A percentile compares a stretch with the other conserved stretches of the same genome.
These are phyloP conservation scores for Pelargonium australe DNA, from an alignment of 441 rosid genomes.

Conservation along the genomic window DNA sequence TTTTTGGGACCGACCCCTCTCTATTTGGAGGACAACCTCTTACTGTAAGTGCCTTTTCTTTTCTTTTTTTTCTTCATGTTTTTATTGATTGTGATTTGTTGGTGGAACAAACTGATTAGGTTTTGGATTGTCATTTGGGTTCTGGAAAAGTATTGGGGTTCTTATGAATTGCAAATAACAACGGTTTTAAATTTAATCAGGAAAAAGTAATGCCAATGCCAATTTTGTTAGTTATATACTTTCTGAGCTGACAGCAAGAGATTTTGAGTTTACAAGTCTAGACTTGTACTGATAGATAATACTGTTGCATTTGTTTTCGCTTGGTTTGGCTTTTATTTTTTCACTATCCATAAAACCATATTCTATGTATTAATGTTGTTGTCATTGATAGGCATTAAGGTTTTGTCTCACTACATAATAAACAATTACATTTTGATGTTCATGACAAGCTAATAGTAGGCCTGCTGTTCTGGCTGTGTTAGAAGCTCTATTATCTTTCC, in stretches of 20 bases:
- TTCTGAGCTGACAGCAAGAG: neutral
- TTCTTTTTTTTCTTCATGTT: neutral
- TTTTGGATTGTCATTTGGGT: neutral
- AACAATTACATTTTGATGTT: neutral
- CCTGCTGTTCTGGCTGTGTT: neutral
- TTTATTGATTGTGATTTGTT: neutral
- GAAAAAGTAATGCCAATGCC: neutral
- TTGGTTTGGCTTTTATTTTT: too few relatives aligned
- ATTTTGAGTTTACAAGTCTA: neutral
- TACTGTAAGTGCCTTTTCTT: slow-evolving; percentile 29
- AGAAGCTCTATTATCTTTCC: neutral
- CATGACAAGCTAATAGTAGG: neutral
- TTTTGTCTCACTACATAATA: neutral
- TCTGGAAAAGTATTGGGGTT: neutral
- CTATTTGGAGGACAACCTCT: slow-evolving; percentile 16
- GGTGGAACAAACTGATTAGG: neutral
- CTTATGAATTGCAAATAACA: too few relatives aligned
- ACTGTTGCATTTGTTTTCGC: neutral
- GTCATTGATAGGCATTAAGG: neutral
- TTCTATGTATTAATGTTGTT: neutral
- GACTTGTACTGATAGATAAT: neutral
- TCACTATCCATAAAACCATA: neutral
- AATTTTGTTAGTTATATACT: neutral
- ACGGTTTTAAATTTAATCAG: too few relatives aligned
- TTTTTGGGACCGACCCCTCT: slow-evolving; percentile 26